Base-by-base conservation (phyloP, 2,329 filamentous ascomycete genomes). In the Xylaria digitata region DNA sequence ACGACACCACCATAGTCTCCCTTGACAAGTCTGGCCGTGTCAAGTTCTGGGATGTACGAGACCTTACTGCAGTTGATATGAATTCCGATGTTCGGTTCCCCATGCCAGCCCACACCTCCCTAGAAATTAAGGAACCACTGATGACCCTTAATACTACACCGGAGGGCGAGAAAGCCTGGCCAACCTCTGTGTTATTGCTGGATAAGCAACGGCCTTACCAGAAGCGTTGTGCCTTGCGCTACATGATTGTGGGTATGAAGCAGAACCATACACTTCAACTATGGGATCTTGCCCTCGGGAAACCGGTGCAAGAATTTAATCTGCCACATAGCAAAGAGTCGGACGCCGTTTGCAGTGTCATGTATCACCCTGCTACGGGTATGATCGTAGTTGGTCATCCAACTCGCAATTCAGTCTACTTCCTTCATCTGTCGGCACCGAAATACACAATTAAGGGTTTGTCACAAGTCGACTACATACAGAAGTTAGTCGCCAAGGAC, bases 251-350 rank as follows among this genome's bases (percentile, higher is more conserved):
- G 69, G 96, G 96, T 75, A 93, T 98, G 88, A 97, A 98, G 83
- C 96, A 99, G 80, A 99, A 99, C 80, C 96, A 99, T 82, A 96
- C 95, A 63, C 88, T 99, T 69, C 96, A 99, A 84, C 88, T 99
- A 50, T 99, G 96, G 96, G 96, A 99, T 83, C 89, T 99, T 76
- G 94, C 92, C 48, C 89, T 99, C 40, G 92, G 92, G 72, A 97
- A 97, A 81, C 93, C 94, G 34, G 96, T 99, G 43, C 95, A 99
- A 79, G 96, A 99, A 82, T 90, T 99, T 78, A 96, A 97, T 78
- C 89, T 99, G 63, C 96, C 96, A 0, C 95, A 99, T 77, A 92
- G 92, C 81, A 97, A 96, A 77, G 95, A 98, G 78, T 96, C 93
- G 2, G 95, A 97, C 80, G 94, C 94, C n/a, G 95, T 98, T 68